Evolutionary conservation across 2,329 filamentous ascomycete species (phyloP), one percentile per base, ranked within the genome.

Genomic region (Paracamarosporium sp.): DNA sequence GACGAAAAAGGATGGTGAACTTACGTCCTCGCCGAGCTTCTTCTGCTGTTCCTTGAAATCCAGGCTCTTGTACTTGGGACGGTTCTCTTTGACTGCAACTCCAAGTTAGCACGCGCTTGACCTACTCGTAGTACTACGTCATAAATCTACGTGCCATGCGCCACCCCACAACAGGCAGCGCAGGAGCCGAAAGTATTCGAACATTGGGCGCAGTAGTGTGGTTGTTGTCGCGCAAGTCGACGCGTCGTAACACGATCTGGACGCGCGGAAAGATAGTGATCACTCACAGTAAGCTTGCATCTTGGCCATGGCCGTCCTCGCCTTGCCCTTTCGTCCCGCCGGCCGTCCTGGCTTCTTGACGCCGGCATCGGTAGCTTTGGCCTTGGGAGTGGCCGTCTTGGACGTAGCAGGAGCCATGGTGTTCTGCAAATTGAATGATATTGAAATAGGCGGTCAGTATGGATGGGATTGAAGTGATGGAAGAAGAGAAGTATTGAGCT

Each of bases 231-330:
- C 11, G 27, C 24, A 58, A 25, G 5, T 33, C 36, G 12, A 64
- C 63, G 62, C 64, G 66, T 68, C 28, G 24, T 9, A 54, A 62
- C 50, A 60, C 56, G 64, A 38, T 53, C 58, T 38, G 31, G 43
- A 64, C 64, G 64, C 65, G 68, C 64, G 27, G 33, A 51, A 24
- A 47, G 52, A 50, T 3, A 20, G 25, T 22, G 24, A 13, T 13
- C 20, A 73, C 74, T 64, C 55, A 76, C 74, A 75, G 63, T 64
- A 76, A 28, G 65, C 67, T 55, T 76, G 73, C 73, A 76, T 76
- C 62, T 68, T 70, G 41, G 63, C 60, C 69, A 76, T 72, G n/a
- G 70, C 68, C 12, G 52, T 62, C 44, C 57, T 67, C 3, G 72
- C 67, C 13, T 72, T 73, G 31, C 60, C 57, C 44, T 63, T 67